phyloP scores from a whole-genome alignment of 225 moss, liverwort and hornwort species.

The Physcomitrium patens region DNA sequence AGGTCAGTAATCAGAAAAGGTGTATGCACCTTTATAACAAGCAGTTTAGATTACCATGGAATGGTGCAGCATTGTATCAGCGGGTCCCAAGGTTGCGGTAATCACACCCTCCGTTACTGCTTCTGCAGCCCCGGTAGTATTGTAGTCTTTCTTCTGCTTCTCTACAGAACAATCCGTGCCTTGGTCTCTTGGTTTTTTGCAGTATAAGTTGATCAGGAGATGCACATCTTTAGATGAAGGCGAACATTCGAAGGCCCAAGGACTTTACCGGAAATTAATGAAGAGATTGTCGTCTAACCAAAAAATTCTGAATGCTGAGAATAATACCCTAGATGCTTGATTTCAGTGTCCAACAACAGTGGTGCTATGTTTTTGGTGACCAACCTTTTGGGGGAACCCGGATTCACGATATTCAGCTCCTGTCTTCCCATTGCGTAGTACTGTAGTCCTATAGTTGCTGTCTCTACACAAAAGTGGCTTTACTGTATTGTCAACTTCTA shows the following conservation, averaged over 20 bases:
- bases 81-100: slow-evolving; percentile 87
- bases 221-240: too few species aligned
- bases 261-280: neutral
- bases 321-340: slow-evolving; percentile 15
- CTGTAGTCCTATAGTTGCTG: too few species aligned
- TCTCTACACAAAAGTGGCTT: too few species aligned
- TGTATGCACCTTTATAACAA: too few species aligned
- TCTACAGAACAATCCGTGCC: neutral
- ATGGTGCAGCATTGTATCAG: slow-evolving; percentile 94
- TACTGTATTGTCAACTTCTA: too few species aligned
- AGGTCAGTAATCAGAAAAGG: too few species aligned
- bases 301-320: neutral
- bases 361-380: slow-evolving; percentile 94
- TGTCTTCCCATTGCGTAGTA: too few species aligned
- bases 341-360: slow-evolving; percentile 94
- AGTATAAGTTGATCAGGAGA: too few species aligned
- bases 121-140: too few species aligned
- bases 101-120: neutral
- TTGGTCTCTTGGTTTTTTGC: too few species aligned
- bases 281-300: neutral
- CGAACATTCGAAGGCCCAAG: too few species aligned
- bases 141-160: neutral
- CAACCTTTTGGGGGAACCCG: slow-evolving; percentile 95
- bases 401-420: slow-evolving; percentile 37
- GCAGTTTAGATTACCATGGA: slow-evolving; percentile 87